A percentile compares a stretch with the other conserved stretches of the same genome.
Conservation (phyloP, 2,329 filamentous ascomycete species). For the Alternaria sp. region DNA sequence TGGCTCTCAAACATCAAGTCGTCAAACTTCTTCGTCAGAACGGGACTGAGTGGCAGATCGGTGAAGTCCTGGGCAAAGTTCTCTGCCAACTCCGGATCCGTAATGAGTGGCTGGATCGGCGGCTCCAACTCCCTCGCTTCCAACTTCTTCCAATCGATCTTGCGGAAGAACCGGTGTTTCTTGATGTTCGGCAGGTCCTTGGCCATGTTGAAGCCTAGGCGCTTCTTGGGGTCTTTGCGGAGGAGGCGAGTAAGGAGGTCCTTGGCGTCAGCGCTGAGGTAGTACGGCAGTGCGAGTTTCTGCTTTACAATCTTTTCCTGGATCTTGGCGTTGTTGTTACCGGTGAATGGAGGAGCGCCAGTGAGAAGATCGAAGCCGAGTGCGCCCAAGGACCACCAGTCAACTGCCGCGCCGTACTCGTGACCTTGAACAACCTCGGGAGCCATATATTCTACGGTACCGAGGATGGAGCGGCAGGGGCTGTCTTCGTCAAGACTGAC, state of each 20-base stretch:
- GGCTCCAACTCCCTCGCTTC: slow-evolving; percentile 82
- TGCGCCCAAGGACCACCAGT: slow-evolving; percentile 98
- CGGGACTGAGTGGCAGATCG: slow-evolving; percentile 78
- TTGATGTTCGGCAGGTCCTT: slow-evolving; percentile 87
- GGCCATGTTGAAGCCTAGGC: slow-evolving; percentile 85
- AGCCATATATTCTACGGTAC: slow-evolving; percentile 98
- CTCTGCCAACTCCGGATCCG: slow-evolving; percentile 93
- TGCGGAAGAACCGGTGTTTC: slow-evolving; percentile 93
- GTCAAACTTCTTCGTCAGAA: slow-evolving; percentile 49
- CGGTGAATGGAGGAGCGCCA: slow-evolving; percentile 87
- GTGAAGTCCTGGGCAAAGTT: slow-evolving; percentile 97
- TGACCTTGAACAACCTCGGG: slow-evolving; percentile 89
- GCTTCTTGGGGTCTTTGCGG: slow-evolving; percentile 89
- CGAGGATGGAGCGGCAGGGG: slow-evolving; percentile 86
- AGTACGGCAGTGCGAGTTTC: slow-evolving; percentile 88
- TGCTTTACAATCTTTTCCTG: slow-evolving; percentile 95
- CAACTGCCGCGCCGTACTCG: slow-evolving; percentile 90
- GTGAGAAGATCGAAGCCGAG: slow-evolving; percentile 92
- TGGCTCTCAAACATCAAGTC: slow-evolving; percentile 39
- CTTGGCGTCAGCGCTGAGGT: slow-evolving; percentile 88
- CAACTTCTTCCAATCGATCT: slow-evolving; percentile 92
- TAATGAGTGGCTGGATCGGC: slow-evolving; percentile 91
- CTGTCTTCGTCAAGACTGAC: slow-evolving; percentile 77
- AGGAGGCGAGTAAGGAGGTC: slow-evolving; percentile 89
- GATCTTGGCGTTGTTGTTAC: slow-evolving; percentile 90